These are phyloP conservation scores for Akebia trifoliata DNA, from an alignment of 164 flowering plant genomes.

Conservation along the genomic window DNA sequence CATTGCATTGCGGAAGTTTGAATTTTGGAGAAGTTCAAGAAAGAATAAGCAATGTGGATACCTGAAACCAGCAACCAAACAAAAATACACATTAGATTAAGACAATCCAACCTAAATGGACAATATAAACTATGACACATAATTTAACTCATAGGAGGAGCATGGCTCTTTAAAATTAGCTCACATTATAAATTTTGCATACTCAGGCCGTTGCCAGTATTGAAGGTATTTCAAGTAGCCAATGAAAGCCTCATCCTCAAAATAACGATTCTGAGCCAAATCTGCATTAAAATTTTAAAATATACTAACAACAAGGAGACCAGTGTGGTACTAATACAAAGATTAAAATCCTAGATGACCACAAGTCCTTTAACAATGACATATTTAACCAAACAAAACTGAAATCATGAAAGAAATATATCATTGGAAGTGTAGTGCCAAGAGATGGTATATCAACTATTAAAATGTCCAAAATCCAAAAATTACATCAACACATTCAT, in stretches of 20 bases:
- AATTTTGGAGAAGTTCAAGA: conserved; percentile 93
- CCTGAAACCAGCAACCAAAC: conserved; percentile 37
- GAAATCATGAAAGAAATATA: no score
- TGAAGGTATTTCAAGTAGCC: conserved; percentile 94
- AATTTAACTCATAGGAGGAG: neutral
- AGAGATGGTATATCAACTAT: no score
- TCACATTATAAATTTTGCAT: conserved; percentile 84
- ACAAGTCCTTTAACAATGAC: no score
- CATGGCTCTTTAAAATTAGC: conserved; percentile 15
- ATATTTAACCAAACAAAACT: no score
- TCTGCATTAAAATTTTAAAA: conserved; percentile 37
- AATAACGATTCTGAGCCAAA: conserved; percentile 94
- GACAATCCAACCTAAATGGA: neutral
- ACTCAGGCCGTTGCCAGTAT: conserved; percentile 94
- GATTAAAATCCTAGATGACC: no score
- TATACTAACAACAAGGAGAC: neutral
- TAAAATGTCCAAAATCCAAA: neutral
- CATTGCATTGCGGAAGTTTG: conserved; percentile 90
- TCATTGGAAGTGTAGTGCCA: no score
- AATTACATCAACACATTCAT: neutral
- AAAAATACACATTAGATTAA: neutral
- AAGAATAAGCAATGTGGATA: conserved; percentile 95
- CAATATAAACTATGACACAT: neutral
- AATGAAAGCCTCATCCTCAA: conserved; percentile 99
- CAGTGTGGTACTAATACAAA: no score